Evolutionary conservation across 129 eudicot species (phyloP), one percentile per base, ranked within the genome.

Genomic region (Smallanthus sonchifolius): DNA sequence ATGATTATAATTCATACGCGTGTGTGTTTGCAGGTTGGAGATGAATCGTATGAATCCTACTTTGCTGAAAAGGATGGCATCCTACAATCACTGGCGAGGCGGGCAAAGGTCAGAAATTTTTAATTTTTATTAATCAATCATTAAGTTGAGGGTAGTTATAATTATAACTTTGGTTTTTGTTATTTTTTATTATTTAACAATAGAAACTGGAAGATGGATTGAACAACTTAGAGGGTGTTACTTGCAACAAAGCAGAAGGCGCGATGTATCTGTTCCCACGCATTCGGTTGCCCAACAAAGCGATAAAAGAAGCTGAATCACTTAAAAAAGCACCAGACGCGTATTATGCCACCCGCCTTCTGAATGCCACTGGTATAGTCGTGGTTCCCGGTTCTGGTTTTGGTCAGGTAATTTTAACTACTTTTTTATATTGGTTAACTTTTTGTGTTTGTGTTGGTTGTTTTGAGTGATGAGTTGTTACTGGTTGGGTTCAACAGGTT

Each of bases 341-440:
- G 7, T 91, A 69, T 75, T 94, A 91, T 79, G 89, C 89, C 36
- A 79, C 75, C 38, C 83, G 84, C 59, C 96, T 93, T 47, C 83
- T 93, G 10, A 77, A 88, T 39, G 91, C 96, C 56, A 93, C 97
- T 39, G 98, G 98, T 60, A 81, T 93, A 6, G 97, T 93, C 60
- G 95, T 90, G 60, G 96, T 93, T 70, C 96, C 98, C 42, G 97
- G 98, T 39, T 89, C 96, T 24, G 98, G 98, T 43, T 93, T 90
- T 74, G 86, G 97, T 42, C 98, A 90, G 95, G 98, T 93, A 67
- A 69, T 6, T 19, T 57, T 40, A 43, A 15, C 9, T 15, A 15
- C 55, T 13, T n/a, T 42, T 44, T 57, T 20, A 37, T 24, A 4
- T 6, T 16, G 38, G 36, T 36, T 49, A 49, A 49, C 56, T 14